phyloP scores from a whole-genome alignment of 225 moss, liverwort and hornwort genomes.

The Ulota crispa region DNA sequence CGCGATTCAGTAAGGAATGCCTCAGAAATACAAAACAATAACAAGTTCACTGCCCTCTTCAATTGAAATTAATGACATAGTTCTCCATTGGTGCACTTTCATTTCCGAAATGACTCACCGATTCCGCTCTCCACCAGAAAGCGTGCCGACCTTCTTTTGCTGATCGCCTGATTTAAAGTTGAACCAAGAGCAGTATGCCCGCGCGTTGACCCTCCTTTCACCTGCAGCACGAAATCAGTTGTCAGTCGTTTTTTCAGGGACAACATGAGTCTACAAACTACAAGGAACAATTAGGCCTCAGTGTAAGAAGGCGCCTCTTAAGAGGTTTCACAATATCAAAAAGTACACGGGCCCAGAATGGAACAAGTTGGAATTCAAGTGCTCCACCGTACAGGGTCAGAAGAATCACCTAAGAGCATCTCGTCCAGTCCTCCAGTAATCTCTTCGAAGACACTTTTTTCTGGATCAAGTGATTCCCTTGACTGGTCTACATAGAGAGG shows the following conservation, averaged over 20 bases:
- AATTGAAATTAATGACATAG: background rate
- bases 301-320: background rate
- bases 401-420: constrained; percentile 58
- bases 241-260: background rate
- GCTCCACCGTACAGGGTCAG: background rate
- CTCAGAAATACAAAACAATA: background rate
- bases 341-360: background rate
- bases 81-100: background rate
- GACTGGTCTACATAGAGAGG: constrained; percentile 98
- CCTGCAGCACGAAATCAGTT: constrained; percentile 42
- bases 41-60: background rate
- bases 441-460: constrained; percentile 85
- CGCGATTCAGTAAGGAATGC: background rate
- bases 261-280: background rate
- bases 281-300: background rate
- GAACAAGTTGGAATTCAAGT: background rate
- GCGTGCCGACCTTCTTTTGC: constrained; percentile 91
- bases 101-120: constrained; percentile 43
- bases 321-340: background rate
- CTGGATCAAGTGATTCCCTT: constrained; percentile 72
- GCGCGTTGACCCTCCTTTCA: constrained; percentile 77
- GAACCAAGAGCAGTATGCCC: constrained; percentile 95
- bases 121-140: constrained; percentile 97
- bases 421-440: constrained; percentile 87
- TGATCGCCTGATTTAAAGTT: constrained; percentile 91